These are phyloP conservation scores for Phaffia australis DNA, from an alignment of 768 basidiomycete species.

Conservation along the genomic window DNA sequence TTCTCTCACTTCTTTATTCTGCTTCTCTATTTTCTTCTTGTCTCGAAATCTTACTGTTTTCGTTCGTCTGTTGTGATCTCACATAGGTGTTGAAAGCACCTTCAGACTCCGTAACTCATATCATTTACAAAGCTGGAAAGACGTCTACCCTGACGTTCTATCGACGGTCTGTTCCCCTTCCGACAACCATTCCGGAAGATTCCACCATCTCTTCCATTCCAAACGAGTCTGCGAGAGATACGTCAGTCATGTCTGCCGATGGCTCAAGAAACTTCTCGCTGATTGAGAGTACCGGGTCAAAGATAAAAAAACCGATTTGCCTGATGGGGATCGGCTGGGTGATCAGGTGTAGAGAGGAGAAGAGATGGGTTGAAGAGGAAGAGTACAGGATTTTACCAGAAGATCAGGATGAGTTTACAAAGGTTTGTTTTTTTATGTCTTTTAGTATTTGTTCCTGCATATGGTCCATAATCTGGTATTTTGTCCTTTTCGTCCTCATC, in stretches of 20 bases:
- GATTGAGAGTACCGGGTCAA: not conserved
- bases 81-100: conserved; percentile 34
- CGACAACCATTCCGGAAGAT: not conserved
- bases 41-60: too few relatives aligned
- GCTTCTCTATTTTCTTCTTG: not conserved
- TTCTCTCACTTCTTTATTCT: not conserved
- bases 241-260: conserved; percentile 23
- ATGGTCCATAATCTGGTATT: too few relatives aligned
- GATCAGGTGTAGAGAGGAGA: conserved; percentile 34
- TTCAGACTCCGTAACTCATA: conserved; percentile 36
- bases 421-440: conserved; percentile 28
- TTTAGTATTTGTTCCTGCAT: not conserved
- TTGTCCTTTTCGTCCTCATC: not conserved
- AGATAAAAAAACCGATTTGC: not conserved
- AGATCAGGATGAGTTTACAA: conserved; percentile 36
- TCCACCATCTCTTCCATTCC: not conserved
- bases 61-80: not conserved
- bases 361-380: conserved; percentile 32
- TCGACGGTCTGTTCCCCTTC: conserved; percentile 26
- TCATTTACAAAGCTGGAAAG: conserved; percentile 39
- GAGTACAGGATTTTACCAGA: conserved; percentile 31
- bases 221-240: conserved; percentile 26
- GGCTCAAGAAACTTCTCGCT: not conserved
- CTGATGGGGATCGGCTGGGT: conserved; percentile 40
- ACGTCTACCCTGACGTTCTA: conserved; percentile 36